phyloP scores from a whole-genome alignment of 805 yeast species.

The Torulaspora indica region DNA sequence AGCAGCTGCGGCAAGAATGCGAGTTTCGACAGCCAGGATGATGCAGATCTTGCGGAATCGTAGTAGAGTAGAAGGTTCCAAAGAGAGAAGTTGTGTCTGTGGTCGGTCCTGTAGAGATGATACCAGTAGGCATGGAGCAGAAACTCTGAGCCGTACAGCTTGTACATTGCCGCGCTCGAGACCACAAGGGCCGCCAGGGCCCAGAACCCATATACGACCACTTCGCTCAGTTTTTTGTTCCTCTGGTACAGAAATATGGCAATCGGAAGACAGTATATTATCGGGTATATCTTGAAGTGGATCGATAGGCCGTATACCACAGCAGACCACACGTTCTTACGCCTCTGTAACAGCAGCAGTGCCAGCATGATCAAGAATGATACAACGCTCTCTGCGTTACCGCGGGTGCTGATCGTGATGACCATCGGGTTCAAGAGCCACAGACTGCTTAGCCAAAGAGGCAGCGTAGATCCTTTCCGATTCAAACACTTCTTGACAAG shows the following conservation, averaged over 20 bases:
- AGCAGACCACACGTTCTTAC: constrained; percentile 38
- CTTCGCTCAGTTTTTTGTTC: constrained; percentile 15
- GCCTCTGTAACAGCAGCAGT: constrained; percentile 43
- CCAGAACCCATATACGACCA: constrained; percentile 42
- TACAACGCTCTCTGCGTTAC: constrained; percentile 85
- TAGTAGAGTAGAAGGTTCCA: constrained; percentile 73
- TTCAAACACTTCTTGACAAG: constrained; percentile 31
- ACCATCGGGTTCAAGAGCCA: constrained; percentile 97
- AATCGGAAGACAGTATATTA: constrained; percentile 73
- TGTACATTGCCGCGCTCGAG: constrained; percentile 58
- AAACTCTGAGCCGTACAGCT: constrained; percentile 67
- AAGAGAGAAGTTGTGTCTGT: constrained; percentile 89
- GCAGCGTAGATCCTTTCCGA: constrained; percentile 2
- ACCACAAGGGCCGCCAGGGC: constrained; percentile 42
- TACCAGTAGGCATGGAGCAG: constrained; percentile 74
- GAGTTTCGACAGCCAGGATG: constrained; percentile 34
- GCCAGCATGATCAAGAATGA: constrained; percentile 68
- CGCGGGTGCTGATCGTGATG: constrained; percentile 84
- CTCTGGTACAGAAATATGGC: constrained; percentile 38
- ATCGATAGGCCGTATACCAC: constrained; percentile 67
- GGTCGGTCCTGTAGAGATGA: constrained; percentile 80
- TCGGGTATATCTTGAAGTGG: constrained; percentile 89
- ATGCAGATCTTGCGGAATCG: constrained; percentile 40
- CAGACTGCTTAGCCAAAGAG: constrained; percentile 46
- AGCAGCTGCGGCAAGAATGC: constrained; percentile 83